Evolutionary conservation across 2,329 filamentous ascomycete species (phyloP), one percentile per base, ranked within the genome.

Genomic region (Cladosporium sp.): DNA sequence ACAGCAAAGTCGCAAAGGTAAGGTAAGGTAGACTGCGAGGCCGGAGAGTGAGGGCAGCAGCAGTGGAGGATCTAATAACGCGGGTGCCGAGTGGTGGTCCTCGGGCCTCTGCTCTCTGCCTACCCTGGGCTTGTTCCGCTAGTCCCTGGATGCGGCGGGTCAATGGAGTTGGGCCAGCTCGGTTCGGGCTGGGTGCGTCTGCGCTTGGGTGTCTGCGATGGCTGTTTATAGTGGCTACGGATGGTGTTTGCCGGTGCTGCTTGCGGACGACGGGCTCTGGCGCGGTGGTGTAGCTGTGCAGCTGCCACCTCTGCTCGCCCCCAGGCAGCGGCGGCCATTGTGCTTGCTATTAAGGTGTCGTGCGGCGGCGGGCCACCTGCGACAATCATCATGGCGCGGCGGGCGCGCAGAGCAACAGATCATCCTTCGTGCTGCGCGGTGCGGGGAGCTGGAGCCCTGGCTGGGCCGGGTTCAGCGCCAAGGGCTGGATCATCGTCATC

Each of bases 61-160:
- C 10, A 22, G 40, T 35, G 37, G 16, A 18, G 11, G 48, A 50
- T 14, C 40, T 50, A 50, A 50, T 50, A 50, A 50, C 48, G 11
- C 16, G 46, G 32, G 42, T 16, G 31, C 48, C 38, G 42, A 11
- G 35, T 22, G 9, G 40, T 43, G 48, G 48, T 50, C 48, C 48
- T 50, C 48, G 48, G 48, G 19, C 43, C 40, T 38, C 35, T 38
- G n/a, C 35, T 38, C 4, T 38, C 35, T 13, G n/a, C 31, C 40
- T 50, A 50, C 48, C 48, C 48, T 50, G 48, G 16, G 16, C 42
- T 43, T 43, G 31, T 43, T 50, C 48, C 48, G 48, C 48, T 50
- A 50, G 48, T 28, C 42, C 48, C 48, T 50, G 48, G 48, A 43
- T 40, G 31, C 37, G 41, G 48, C 48, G 48, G 48, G 48, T 50